These are phyloP conservation scores for Apiospora malaysiana DNA, from an alignment of 2,329 filamentous ascomycete genomes.

Conservation along the genomic window DNA sequence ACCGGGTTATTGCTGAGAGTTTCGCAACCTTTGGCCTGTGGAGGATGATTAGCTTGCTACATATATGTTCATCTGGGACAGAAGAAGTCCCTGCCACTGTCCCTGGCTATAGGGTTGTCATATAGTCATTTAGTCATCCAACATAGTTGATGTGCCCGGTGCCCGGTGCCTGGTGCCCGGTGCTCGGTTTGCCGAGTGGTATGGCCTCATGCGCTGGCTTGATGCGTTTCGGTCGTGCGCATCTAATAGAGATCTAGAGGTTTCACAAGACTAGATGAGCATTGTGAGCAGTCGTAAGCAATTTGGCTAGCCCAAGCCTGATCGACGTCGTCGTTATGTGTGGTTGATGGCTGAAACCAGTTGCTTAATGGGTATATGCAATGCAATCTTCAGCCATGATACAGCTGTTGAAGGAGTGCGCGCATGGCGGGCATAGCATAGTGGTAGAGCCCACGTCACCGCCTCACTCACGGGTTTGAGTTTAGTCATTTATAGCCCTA, in stretches of 20 bases:
- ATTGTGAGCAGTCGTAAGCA: constrained; percentile 4
- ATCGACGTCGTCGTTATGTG: constrained; percentile 7
- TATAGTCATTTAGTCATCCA: neutral
- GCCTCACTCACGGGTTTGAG: neutral
- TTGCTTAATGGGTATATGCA: neutral
- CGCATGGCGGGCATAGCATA: neutral
- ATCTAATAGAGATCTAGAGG: neutral
- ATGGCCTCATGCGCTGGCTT: neutral
- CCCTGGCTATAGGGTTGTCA: neutral
- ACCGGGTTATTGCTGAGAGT: neutral
- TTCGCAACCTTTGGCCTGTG: neutral
- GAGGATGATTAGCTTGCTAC: neutral
- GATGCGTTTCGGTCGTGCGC: neutral
- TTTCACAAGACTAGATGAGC: neutral
- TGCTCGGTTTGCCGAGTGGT: neutral
- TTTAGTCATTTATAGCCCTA: constrained; percentile 13
- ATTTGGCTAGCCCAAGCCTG: constrained; percentile 3
- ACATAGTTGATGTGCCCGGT: neutral
- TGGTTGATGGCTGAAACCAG: constrained; percentile 11
- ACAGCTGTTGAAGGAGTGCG: neutral
- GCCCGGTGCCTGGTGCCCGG: no score
- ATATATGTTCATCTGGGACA: neutral
- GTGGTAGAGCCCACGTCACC: neutral
- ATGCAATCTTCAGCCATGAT: neutral
- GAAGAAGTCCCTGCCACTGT: neutral